Percentiles rank a stretch among this genome's conserved stretches.
Evolutionary conservation across 2,329 filamentous ascomycete genomes (phyloP).

Genomic region (Paecilomyces variotii): DNA sequence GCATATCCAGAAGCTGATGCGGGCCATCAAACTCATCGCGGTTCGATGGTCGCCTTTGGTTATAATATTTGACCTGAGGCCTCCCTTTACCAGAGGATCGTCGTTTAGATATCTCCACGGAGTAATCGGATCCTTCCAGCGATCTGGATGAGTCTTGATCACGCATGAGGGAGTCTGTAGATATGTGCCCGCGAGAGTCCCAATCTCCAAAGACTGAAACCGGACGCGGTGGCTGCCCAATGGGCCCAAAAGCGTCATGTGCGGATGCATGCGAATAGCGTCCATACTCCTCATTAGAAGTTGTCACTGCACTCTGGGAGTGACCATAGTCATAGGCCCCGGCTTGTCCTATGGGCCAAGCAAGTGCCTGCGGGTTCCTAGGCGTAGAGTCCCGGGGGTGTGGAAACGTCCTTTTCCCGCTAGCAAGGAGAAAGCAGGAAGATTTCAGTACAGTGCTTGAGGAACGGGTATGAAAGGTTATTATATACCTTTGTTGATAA

Average conservation of each 20-base stretch:
- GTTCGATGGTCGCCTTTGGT: slow-evolving; percentile 65
- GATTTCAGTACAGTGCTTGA: slow-evolving; percentile 8
- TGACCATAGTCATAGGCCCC: slow-evolving; percentile 24
- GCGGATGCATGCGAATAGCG: slow-evolving; percentile 21
- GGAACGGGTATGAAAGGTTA: background rate
- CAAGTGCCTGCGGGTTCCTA: slow-evolving; percentile 19
- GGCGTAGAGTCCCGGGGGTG: slow-evolving; percentile 18
- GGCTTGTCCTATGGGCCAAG: slow-evolving; percentile 13
- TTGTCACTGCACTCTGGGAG: slow-evolving; percentile 21
- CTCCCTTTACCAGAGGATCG: slow-evolving; percentile 24
- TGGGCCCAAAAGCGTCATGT: slow-evolving; percentile 22
- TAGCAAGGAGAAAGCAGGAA: slow-evolving; percentile 13
- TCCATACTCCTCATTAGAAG: slow-evolving; percentile 18
- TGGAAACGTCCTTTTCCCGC: slow-evolving; percentile 23
- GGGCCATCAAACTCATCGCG: slow-evolving; percentile 85
- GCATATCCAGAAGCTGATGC: slow-evolving; percentile 70
- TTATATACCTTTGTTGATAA: slow-evolving; percentile 30
- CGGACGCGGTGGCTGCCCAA: slow-evolving; percentile 21
- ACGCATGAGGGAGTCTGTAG: slow-evolving; percentile 22
- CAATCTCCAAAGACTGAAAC: slow-evolving; percentile 25
- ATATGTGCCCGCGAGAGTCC: slow-evolving; percentile 23
- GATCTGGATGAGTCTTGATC: slow-evolving; percentile 24
- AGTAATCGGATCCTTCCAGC: slow-evolving; percentile 26
- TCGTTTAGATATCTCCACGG: slow-evolving; percentile 28
- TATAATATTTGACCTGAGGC: slow-evolving; percentile 26